Base-by-base conservation (phyloP, 352 stramenopile genomes). In the Phytophthora fragariae region DNA sequence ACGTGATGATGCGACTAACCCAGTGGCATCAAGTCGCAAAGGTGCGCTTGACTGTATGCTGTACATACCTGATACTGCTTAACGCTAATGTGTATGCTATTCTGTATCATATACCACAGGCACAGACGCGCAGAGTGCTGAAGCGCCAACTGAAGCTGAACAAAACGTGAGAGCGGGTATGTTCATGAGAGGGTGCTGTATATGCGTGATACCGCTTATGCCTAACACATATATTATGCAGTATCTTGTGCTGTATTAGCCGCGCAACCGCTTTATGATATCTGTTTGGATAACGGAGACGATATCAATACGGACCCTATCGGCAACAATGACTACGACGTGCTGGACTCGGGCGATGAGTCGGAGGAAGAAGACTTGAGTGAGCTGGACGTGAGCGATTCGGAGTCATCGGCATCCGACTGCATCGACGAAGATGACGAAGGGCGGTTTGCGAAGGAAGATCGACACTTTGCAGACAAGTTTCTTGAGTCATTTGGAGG, bases 361-460 rank as follows among this genome's bases (percentile, higher is more conserved):
- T 41, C 49, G 2, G 60, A 60, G 6, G 62, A 69, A 49, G 53
- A 50, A 0, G 24, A 62, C 5, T 21, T 69, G 53, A 50, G 15
- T 17, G n/a, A 70, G 35, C 3, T 70, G 12, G 41, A 54, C 29
- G 58, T 55, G 15, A 65, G 44, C 35, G 59, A 35, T 21, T 27
- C 46, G 3, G 46, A 65, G 1, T 24, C 31, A 12, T 47, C 37
- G 17, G 19, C 1, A 21, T 14, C 12, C 15, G 55, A 64, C 3
- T 27, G 37, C 1, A 29, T 64, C 7, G 55, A 65, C 9, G 46
- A 64, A 59, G 54, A 65, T 11, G 31, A 59, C 17, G 31, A 70
- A 2, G 55, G 59, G 1, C 3, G 46, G 19, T 70, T 33, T 21
- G 29, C 29, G 8, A 44, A 54, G 0, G 63, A 70, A 70, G 63